Evolutionary conservation across 2,329 filamentous ascomycete species (phyloP), one percentile per base, ranked within the genome.

Genomic region (Arachnopeziza araneosa): DNA sequence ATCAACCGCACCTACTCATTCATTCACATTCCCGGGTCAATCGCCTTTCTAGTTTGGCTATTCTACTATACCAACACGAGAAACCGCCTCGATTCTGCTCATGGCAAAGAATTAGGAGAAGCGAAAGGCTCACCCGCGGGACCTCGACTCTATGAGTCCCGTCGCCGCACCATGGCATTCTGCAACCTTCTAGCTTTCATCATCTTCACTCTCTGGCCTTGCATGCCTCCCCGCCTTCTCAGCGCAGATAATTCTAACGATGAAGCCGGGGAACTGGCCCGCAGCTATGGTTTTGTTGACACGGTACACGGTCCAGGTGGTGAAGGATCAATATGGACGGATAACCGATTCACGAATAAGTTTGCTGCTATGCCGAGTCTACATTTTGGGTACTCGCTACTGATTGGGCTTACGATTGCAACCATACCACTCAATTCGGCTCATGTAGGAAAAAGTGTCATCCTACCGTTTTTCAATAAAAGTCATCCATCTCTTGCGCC

Each of bases 351-450:
- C 72, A 90, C 86, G 74, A 90, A 90, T 71, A 87, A 90, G 73
- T 90, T 90, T 72, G 87, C 85, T 58, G 88, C 88, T 8, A 91
- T 91, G 88, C 88, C 88, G 0, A 88, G 85, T 0, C 78, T 91
- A 19, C 88, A 91, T 72, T 91, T 91, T 69, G 88, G 88, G 2
- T 91, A 91, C 75, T 87, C 86, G 2, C 81, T 91, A 30, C 80
- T 91, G 67, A 85, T 91, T 69, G 88, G 88, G 8, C 74, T 90
- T 14, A 90, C 87, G 3, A 80, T 90, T 60, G 82, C 83, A 66
- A 84, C 83, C 0, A 81, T 90, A 53, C 88, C 88, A 1, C 76
- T 90, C 0, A 75, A 80, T 10, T 78, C 80, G 24, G 76, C 81
- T 23, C 81, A 85, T 57, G 72, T 77, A n/a, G 19, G 17, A 8